Conservation (phyloP, 148 eudicot species). For the Silene uniflora region DNA sequence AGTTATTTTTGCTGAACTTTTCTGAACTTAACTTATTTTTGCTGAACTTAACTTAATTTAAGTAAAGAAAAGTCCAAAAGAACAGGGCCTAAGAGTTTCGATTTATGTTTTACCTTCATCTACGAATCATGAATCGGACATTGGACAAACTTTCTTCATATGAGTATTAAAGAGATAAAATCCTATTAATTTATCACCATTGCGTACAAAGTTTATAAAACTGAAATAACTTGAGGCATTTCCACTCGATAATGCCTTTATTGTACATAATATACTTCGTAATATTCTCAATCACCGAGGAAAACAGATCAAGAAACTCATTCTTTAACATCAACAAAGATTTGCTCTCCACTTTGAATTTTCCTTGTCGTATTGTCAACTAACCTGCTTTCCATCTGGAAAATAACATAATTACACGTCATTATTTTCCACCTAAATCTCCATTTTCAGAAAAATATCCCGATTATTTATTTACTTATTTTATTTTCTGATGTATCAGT, state of each 20-base stretch:
- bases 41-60: no score
- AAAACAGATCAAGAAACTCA: neutral
- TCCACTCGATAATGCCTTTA: conserved; percentile 1
- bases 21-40: no score
- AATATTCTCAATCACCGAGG: neutral
- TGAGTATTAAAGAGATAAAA: neutral
- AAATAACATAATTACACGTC: neutral
- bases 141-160: neutral
- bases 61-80: no score
- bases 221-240: neutral
- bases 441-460: neutral
- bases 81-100: no score
- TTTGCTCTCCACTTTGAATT: neutral
- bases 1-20: no score
- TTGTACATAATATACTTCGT: neutral
- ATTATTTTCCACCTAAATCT: neutral
- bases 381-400: conserved; percentile 11
- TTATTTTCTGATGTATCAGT: no score
- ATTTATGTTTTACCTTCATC: no score
- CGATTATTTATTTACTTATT: no score
- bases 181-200: neutral
- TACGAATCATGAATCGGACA: no score
- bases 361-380: neutral
- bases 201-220: neutral
- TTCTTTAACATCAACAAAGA: neutral